Evolutionary conservation across 331 rosid species (phyloP).

Genomic region (Rosa hybrid): DNA sequence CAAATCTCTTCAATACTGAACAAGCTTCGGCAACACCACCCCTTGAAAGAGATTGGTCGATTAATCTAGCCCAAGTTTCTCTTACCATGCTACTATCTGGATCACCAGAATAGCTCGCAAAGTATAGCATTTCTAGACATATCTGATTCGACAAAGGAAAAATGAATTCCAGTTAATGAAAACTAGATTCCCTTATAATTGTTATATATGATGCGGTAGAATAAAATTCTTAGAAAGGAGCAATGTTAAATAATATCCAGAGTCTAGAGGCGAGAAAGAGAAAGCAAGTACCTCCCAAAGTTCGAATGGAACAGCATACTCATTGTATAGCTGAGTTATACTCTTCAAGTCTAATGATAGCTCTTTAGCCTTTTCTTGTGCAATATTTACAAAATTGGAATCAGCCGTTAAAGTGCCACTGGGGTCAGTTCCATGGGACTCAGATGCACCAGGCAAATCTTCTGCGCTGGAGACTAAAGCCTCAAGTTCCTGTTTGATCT

Average conservation of each 20-base stretch:
- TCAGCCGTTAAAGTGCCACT: constrained; percentile 41
- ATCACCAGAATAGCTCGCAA: constrained; percentile 91
- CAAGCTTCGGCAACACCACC: constrained; percentile 98
- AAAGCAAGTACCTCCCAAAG: constrained; percentile 86
- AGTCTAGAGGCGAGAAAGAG: constrained; percentile 12
- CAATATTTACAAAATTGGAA: constrained; percentile 46
- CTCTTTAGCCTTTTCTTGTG: constrained; percentile 69
- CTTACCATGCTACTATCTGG: constrained; percentile 77
- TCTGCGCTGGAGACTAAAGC: constrained; percentile 70
- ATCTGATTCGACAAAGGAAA: constrained; percentile 42
- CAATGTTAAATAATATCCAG: not conserved
- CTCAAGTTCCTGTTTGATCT: constrained; percentile 86
- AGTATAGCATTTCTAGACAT: constrained; percentile 93
- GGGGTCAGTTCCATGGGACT: constrained; percentile 49
- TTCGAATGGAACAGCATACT: constrained; percentile 92
- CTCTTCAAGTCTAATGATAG: constrained; percentile 78
- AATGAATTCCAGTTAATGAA: not conserved
- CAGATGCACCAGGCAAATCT: constrained; percentile 51
- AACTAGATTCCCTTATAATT: not conserved
- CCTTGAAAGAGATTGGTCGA: constrained; percentile 87
- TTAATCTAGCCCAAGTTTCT: constrained; percentile 94
- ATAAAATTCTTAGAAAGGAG: not conserved
- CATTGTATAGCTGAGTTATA: constrained; percentile 94
- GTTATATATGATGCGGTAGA: not conserved
- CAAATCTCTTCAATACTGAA: constrained; percentile 87